A percentile compares a stretch with the other conserved stretches of the same genome.
These are phyloP conservation scores for Coemansia sp. DNA, from an alignment of 192 early-diverging fungal species.

Conservation along the genomic window DNA sequence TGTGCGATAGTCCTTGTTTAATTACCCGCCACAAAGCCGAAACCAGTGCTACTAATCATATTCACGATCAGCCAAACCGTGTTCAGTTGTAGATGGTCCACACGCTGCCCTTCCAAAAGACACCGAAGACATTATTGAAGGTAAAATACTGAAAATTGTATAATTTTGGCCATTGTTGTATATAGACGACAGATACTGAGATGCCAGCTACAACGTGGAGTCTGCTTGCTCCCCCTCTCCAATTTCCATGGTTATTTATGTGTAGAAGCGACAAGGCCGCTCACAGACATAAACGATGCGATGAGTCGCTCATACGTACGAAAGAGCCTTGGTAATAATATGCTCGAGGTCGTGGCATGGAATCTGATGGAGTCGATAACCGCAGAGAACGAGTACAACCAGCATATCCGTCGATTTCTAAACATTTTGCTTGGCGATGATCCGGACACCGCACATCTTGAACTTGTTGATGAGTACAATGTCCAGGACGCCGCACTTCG, in stretches of 20 bases:
- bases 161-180: neutral
- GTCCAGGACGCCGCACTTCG: constrained; percentile 29
- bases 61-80: neutral
- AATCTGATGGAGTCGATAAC: constrained; percentile 45
- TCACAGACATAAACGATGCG: constrained; percentile 36
- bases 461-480: constrained; percentile 38
- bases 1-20: neutral
- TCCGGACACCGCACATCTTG: constrained; percentile 44
- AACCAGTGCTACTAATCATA: neutral
- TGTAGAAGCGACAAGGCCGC: constrained; percentile 39
- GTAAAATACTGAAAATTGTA: neutral
- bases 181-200: neutral
- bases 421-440: constrained; percentile 50
- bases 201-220: neutral
- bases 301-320: constrained; percentile 42
- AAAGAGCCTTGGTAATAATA: constrained; percentile 44
- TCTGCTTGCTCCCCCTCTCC: neutral
- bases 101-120: constrained; percentile 43
- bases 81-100: neutral
- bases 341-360: constrained; percentile 52
- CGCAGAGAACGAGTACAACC: constrained; percentile 50
- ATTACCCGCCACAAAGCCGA: neutral
- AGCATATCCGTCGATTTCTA: constrained; percentile 53
- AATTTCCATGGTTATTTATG: neutral
- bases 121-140: constrained; percentile 43